Evolutionary conservation across 371 early-diverging fungal species (phyloP).

Genomic region (Mucor plumbeus): DNA sequence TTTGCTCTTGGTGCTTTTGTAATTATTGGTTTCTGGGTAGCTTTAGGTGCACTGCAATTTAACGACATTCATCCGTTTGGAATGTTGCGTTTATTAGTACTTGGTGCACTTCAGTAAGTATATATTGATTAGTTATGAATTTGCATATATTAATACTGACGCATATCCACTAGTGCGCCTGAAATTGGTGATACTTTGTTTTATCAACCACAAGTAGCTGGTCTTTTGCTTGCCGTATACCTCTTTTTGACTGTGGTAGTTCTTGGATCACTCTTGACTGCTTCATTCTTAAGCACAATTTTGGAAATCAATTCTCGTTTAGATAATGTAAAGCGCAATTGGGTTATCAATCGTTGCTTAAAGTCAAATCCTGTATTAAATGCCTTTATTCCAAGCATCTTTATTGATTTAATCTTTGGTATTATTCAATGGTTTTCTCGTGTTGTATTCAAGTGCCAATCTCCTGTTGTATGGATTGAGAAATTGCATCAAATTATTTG

Average conservation of each 20-base stretch:
- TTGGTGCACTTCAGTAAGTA: conserved; percentile 58
- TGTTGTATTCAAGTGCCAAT: conserved; percentile 17
- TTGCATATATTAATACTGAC: background rate
- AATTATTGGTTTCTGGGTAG: conserved; percentile 45
- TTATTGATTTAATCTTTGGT: conserved; percentile 39
- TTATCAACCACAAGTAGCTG: conserved; percentile 40
- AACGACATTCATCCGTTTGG: conserved; percentile 34
- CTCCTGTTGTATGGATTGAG: conserved; percentile 27
- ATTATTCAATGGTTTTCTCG: conserved; percentile 14
- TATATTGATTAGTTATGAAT: no score
- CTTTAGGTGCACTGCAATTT: conserved; percentile 44
- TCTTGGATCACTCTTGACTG: conserved; percentile 36
- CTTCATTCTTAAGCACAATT: conserved; percentile 48
- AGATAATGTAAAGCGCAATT: conserved; percentile 26
- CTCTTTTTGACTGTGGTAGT: conserved; percentile 40
- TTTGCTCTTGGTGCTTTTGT: conserved; percentile 26
- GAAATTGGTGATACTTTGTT: conserved; percentile 42
- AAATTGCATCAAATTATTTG: conserved; percentile 42
- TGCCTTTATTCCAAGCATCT: conserved; percentile 33
- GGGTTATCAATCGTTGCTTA: conserved; percentile 26
- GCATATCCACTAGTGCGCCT: conserved; percentile 38
- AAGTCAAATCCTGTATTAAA: conserved; percentile 20
- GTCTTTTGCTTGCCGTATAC: conserved; percentile 39
- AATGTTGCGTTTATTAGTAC: conserved; percentile 37
- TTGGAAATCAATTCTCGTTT: conserved; percentile 28